Evolutionary conservation across 495 filamentous ascomycete genomes (phyloP), one percentile per base, ranked within the genome.

Genomic region (Lentithecium fluviatile): DNA sequence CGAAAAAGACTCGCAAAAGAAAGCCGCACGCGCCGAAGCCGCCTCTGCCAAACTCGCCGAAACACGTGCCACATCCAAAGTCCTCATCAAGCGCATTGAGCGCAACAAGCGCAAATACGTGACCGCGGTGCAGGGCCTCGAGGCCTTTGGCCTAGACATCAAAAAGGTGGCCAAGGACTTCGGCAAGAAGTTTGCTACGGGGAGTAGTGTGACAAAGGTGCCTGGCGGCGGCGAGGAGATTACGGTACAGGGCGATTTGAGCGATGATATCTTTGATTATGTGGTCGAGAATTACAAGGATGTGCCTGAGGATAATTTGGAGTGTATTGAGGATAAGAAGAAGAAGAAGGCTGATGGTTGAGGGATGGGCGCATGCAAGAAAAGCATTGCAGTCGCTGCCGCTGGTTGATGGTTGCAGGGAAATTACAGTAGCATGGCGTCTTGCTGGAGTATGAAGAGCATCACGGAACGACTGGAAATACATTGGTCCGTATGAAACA

Each of bases 101-200:
- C 84, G 94, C 49, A 96, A 95, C 77, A 99, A 99, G 80, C 82
- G 94, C 62, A 99, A 99, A 76, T 91, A 85, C 69, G 91, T 97
- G 37, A 99, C 92, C 2, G 85, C 90, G 15, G 83, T 97, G n/a
- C 80, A 81, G 0, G 94, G 94, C 1, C 76, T 99, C 20, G 94
- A 97, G 73, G 85, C 87, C 0, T 92, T 95, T 64, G 91, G 91
- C 0, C 70, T 96, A 52, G 94, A 97, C 56, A 78, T 96, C 70
- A 99, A 99, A 75, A 96, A 95, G 75, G 79, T 92, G 6, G 86
- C 89, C 45, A 93, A 93, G 76, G 89, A 92, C 62, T 86, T 91
- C 62, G 89, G 89, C 52, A 92, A 91, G 79, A 91, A 90, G 74
- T 92, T 99, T 71, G 95, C 95, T 17, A 97, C 94, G 0, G 94